Percentiles rank a stretch among this genome's conserved stretches.
These are phyloP conservation scores for Xylaria sp. DNA, from an alignment of 2,329 filamentous ascomycete genomes.

Conservation along the genomic window DNA sequence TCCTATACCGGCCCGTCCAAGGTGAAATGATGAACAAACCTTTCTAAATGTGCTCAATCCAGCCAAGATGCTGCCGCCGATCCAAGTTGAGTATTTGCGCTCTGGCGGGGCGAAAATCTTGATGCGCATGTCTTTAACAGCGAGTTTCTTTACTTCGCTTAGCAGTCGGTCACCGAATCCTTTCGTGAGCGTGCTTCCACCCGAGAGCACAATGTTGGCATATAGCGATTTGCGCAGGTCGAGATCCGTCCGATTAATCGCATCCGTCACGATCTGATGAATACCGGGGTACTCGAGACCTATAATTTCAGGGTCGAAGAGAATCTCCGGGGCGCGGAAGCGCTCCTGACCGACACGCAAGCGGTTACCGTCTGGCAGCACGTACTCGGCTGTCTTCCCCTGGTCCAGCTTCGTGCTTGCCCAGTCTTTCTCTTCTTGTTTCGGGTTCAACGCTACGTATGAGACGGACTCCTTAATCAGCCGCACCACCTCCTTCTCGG, in stretches of 20 bases:
- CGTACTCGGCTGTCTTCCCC: conserved; percentile 85
- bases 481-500: conserved; percentile 98
- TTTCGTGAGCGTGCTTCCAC: conserved; percentile 94
- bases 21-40: conserved; percentile 63
- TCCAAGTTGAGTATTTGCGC: conserved; percentile 99
- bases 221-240: conserved; percentile 94
- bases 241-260: conserved; percentile 93
- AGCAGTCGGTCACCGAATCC: conserved; percentile 94
- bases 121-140: conserved; percentile 99
- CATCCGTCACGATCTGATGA: conserved; percentile 96
- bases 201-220: conserved; percentile 96
- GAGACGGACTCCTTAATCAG: conserved; percentile 95
- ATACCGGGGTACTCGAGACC: conserved; percentile 96
- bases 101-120: conserved; percentile 99
- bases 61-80: conserved; percentile 95
- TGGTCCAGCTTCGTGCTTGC: conserved; percentile 79
- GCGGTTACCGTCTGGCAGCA: conserved; percentile 90
- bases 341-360: conserved; percentile 91
- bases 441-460: conserved; percentile 90
- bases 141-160: conserved; percentile 89
- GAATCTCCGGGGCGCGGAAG: conserved; percentile 94
- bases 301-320: conserved; percentile 97
- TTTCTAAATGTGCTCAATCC: conserved; percentile 98
- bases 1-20: neutral
- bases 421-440: conserved; percentile 98